Evolutionary conservation across 139 green algal species (phyloP), one percentile per base, ranked within the genome.

Genomic region (Dunaliella primolecta): DNA sequence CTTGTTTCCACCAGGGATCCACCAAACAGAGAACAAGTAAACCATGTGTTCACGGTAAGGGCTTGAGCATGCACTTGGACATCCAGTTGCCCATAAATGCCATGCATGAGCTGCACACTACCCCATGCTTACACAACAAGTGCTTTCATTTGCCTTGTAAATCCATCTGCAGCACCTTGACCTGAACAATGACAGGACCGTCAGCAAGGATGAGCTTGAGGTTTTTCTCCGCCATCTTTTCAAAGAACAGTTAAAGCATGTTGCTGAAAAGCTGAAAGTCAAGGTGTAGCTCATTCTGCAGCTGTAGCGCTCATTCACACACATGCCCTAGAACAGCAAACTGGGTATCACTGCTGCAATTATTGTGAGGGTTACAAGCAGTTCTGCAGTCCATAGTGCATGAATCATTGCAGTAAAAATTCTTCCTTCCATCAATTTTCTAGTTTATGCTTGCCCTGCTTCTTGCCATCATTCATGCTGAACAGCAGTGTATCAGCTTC

Each of bases 191-290:
- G 87, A 90, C 70, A 74, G 75, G 0, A 57, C 1, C 29, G 86
- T 90, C n/a, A 85, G 80, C 37, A 78, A 70, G 36, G 80, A 86
- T 46, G 87, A 90, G 76, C 57, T 90, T n/a, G 36, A n/a, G 20
- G 84, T 90, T 32, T 90, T 90, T 80, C 32, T 90, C 56, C 83
- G 83, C 15, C 87, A 90, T 55, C 86, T 90, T 15, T 90, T 90
- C 84, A 84, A 82, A 36, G 83, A 88, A 78, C 84, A 88, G 79
- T 24, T 88, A 36, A 86, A 86, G 82, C 36, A 84, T 70, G 55
- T 32, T 29, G 64, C 81, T 0, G 57, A 75, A 24, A 84, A 80
- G 57, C 81, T 84, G 64, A 56, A 81, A 11, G 15, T 80, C 7
- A 64, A 15, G 46, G 15, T 15, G 7, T 78, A 78, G n/a, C n/a